Evolutionary conservation across 2,329 filamentous ascomycete genomes (phyloP).

Genomic region (Monilinia laxa): DNA sequence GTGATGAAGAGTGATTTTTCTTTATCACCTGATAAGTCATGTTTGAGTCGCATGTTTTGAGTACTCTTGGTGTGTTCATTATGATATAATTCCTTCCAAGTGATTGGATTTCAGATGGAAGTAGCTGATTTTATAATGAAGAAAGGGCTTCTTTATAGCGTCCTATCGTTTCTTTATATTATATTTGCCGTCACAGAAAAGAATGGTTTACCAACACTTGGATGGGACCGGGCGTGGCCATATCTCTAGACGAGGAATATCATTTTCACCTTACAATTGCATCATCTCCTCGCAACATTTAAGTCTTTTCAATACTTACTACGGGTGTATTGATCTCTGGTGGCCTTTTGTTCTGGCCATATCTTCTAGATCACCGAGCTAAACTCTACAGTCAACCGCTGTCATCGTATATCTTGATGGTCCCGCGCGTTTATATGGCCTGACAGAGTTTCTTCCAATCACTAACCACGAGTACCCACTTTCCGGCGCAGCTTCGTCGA

Average conservation of each 20-base stretch:
- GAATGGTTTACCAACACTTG: constrained; percentile 2
- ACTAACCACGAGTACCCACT: constrained; percentile 6
- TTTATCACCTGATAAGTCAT: constrained; percentile 9
- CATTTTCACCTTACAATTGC: neutral
- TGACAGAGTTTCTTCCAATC: neutral
- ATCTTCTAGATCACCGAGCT: neutral
- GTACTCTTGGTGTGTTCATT: constrained; percentile 10
- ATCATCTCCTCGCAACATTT: neutral
- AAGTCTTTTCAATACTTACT: neutral
- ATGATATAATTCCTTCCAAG: neutral
- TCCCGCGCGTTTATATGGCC: constrained; percentile 7
- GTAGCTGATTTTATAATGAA: neutral
- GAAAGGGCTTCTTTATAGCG: neutral
- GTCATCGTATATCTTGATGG: neutral
- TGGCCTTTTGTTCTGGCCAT: neutral
- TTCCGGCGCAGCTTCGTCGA: neutral
- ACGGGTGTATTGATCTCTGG: neutral
- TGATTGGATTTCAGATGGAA: neutral
- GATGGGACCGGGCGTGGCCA: neutral
- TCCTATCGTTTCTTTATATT: constrained; percentile 8
- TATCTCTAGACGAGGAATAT: neutral
- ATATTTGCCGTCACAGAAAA: neutral
- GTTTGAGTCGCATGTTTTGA: constrained; percentile 6
- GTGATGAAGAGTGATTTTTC: neutral
- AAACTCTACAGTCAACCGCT: neutral